Evolutionary conservation across 2,329 filamentous ascomycete genomes (phyloP), one percentile per base, ranked within the genome.

Genomic region (Monosporascus cannonballus): DNA sequence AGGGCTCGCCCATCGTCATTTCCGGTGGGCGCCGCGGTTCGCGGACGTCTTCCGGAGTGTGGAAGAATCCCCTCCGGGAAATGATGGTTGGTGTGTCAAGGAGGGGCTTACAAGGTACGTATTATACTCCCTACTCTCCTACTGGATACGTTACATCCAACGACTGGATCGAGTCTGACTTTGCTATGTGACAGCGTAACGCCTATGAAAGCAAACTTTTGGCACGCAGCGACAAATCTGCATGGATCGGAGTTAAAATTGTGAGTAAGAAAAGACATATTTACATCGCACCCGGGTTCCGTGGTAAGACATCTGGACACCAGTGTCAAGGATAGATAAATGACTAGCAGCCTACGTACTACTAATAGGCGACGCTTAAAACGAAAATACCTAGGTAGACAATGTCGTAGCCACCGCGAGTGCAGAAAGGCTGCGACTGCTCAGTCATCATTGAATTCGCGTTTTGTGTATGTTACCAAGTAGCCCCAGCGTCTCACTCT

Each of bases 21-120:
- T 96, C 77, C 95, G 93, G 72, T 97, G 94, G 94, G 84, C 89
- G 47, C 94, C 93, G 2, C 83, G 83, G 57, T 94, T 97, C 70
- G 78, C 82, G 36, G 92, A 96, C 69, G 90, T 97, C 2, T 90
- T 90, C 69, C 83, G 87, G 66, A 92, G 88, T 60, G 91, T 96
- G n/a, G 84, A 91, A 61, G 81, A 87, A 58, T 84, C 86, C 39
- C 76, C 77, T 34, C 88, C 89, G 4, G 91, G 91, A 3, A 95
- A 90, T 66, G 94, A 99, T 71, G 94, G 93, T 6, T 96, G 93
- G 90, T 86, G 86, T 37, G 89, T 99, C 24, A 87, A 88, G 67
- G 85, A 96, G 67, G 90, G 90, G 27, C 84, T 87, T 69, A 95
- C 93, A 14, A 94, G 89, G 89, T 90, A 73, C 63, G 76, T 47